phyloP scores from a whole-genome alignment of 2,329 filamentous ascomycete species.

The Calonectria naviculata region DNA sequence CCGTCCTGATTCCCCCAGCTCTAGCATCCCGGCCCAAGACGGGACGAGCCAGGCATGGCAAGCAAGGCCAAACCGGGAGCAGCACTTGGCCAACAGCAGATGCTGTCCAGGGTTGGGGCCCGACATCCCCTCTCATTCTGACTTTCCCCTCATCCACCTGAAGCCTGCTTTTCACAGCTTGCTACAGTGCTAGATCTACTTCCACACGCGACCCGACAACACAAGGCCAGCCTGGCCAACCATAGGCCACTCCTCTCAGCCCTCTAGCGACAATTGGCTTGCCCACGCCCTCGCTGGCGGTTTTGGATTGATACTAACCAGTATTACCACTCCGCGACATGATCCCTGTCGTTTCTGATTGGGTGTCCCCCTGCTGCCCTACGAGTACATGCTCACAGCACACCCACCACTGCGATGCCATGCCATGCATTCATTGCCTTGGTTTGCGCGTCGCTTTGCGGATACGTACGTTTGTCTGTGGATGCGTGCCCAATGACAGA shows the following conservation, averaged over 20 bases:
- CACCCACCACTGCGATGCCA: slow-evolving; percentile 6
- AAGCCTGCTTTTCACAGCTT: slow-evolving; percentile 34
- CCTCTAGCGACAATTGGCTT: slow-evolving; percentile 34
- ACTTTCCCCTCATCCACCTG: slow-evolving; percentile 33
- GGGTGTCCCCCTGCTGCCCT: slow-evolving; percentile 15
- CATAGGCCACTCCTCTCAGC: slow-evolving; percentile 33
- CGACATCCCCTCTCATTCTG: slow-evolving; percentile 14
- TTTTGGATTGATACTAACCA: slow-evolving; percentile 42
- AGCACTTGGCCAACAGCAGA: not conserved
- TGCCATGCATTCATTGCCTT: slow-evolving; percentile 14
- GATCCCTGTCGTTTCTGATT: slow-evolving; percentile 38
- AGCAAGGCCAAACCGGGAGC: not conserved
- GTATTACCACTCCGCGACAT: slow-evolving; percentile 30
- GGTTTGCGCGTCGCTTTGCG: not conserved
- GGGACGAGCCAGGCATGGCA: slow-evolving; percentile 9
- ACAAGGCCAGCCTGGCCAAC: slow-evolving; percentile 30
- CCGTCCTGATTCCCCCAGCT: not conserved
- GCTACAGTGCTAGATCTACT: slow-evolving; percentile 22
- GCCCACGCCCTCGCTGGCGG: slow-evolving; percentile 40
- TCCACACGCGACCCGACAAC: slow-evolving; percentile 34
- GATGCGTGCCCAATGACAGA: slow-evolving; percentile 5
- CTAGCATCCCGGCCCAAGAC: slow-evolving; percentile 10
- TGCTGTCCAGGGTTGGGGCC: not conserved
- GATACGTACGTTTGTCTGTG: not conserved
- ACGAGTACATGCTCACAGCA: slow-evolving; percentile 2